phyloP scores from a whole-genome alignment of 768 basidiomycete species.

The Pseudohyphozyma bogoriensis region DNA sequence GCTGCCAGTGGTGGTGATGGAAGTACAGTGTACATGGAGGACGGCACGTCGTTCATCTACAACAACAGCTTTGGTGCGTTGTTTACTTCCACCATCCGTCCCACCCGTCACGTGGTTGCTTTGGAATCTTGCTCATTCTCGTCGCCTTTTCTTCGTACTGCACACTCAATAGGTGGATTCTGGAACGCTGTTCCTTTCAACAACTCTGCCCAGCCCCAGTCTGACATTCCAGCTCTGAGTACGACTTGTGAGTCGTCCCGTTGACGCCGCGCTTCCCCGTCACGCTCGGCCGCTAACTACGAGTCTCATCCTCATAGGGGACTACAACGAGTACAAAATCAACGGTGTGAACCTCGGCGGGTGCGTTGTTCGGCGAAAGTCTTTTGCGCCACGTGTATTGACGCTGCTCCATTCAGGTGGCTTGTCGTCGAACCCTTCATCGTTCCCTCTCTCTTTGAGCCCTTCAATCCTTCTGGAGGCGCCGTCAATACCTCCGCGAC shows the following conservation, averaged over 20 bases:
- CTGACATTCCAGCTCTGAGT: slow-evolving; percentile 73
- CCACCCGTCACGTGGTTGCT: too few relatives aligned
- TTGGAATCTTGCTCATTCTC: too few relatives aligned
- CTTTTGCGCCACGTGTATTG: too few relatives aligned
- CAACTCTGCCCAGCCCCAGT: slow-evolving; percentile 67
- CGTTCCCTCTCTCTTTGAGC: slow-evolving; percentile 43
- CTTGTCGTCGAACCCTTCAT: slow-evolving; percentile 73
- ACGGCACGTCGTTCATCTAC: slow-evolving; percentile 78
- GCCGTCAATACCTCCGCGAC: slow-evolving; percentile 39
- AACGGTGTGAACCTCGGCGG: slow-evolving; percentile 33
- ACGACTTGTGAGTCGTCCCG: slow-evolving; percentile 49
- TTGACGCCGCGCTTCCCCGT: neutral
- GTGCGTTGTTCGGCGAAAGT: neutral
- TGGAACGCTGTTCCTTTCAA: slow-evolving; percentile 86
- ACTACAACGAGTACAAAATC: slow-evolving; percentile 24
- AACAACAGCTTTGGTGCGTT: slow-evolving; percentile 53
- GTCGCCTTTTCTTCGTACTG: too few relatives aligned
- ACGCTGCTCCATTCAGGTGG: slow-evolving; percentile 55
- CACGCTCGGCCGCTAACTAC: slow-evolving; percentile 42
- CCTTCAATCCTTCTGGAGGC: slow-evolving; percentile 31
- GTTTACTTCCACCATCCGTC: too few relatives aligned
- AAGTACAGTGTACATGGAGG: slow-evolving; percentile 62
- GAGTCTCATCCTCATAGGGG: neutral
- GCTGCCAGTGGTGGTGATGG: slow-evolving; percentile 58
- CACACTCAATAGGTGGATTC: slow-evolving; percentile 57